phyloP scores from a whole-genome alignment of 352 stramenopile genomes.

The Paralagenidium karlingii region DNA sequence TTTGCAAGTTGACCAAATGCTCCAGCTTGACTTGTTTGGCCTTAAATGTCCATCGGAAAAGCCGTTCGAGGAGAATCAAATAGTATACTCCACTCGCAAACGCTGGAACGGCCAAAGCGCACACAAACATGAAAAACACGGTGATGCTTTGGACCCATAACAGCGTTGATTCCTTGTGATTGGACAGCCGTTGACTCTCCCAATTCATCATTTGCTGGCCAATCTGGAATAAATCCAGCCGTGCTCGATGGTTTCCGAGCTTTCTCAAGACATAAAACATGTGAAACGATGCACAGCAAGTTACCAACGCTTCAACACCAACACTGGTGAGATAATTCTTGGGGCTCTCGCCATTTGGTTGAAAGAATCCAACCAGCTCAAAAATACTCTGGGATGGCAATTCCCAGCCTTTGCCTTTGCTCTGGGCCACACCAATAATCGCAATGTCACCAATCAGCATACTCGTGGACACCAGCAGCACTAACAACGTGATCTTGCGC shows the following conservation, averaged over 20 bases:
- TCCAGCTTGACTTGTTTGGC: constrained; percentile 42
- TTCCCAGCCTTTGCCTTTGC: no score
- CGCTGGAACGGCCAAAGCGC: constrained; percentile 38
- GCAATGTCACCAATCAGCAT: constrained; percentile 31
- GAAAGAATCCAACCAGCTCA: constrained; percentile 24
- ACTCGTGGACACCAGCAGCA: constrained; percentile 25
- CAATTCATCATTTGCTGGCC: constrained; percentile 23
- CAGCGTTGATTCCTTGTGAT: constrained; percentile 14
- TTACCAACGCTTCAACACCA: constrained; percentile 43
- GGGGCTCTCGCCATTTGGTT: constrained; percentile 13
- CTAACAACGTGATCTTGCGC: constrained; percentile 19
- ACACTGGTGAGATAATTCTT: constrained; percentile 29
- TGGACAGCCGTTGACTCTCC: not conserved
- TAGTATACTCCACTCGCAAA: constrained; percentile 46
- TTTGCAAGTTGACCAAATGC: constrained; percentile 14
- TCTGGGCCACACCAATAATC: constrained; percentile 11
- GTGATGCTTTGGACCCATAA: constrained; percentile 28
- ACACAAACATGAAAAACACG: constrained; percentile 41
- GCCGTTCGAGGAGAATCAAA: constrained; percentile 28
- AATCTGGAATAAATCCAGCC: constrained; percentile 53
- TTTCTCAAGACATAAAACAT: constrained; percentile 47
- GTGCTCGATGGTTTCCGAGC: constrained; percentile 10
- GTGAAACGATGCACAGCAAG: constrained; percentile 36
- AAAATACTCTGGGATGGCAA: not conserved
- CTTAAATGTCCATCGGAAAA: constrained; percentile 60